These are phyloP conservation scores for Dioszegia hungarica DNA, from an alignment of 768 basidiomycete species.

Conservation along the genomic window DNA sequence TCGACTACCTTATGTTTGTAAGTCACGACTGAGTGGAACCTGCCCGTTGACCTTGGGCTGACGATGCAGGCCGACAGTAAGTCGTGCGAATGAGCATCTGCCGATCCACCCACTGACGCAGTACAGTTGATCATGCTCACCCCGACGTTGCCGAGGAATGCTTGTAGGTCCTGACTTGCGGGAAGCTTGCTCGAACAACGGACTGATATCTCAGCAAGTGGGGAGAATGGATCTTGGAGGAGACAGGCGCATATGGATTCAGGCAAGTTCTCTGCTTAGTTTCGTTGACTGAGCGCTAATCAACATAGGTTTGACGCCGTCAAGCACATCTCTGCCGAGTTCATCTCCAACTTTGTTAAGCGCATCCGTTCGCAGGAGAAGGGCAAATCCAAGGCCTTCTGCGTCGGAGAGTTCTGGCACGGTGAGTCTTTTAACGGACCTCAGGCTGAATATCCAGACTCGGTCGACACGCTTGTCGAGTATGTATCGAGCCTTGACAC, in stretches of 20 bases:
- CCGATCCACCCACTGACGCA: background rate
- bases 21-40: background rate
- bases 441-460: slow-evolving; percentile 18
- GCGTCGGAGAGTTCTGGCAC: slow-evolving; percentile 78
- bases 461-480: slow-evolving; percentile 38
- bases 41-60: too few relatives aligned
- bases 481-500: slow-evolving; percentile 45
- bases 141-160: slow-evolving; percentile 73
- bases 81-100: background rate
- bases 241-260: slow-evolving; percentile 60
- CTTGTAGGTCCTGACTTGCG: slow-evolving; percentile 15
- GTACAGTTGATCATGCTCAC: slow-evolving; percentile 69
- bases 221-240: slow-evolving; percentile 70
- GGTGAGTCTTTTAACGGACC: slow-evolving; percentile 53
- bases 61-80: slow-evolving; percentile 17
- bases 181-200: background rate
- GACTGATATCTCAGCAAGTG: slow-evolving; percentile 52
- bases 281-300: background rate
- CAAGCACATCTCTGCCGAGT: slow-evolving; percentile 59
- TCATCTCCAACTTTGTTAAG: slow-evolving; percentile 51
- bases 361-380: slow-evolving; percentile 49
- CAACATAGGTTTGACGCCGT: slow-evolving; percentile 65
- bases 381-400: slow-evolving; percentile 57
- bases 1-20: slow-evolving; percentile 47
- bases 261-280: slow-evolving; percentile 46